Percentiles rank a stretch among this genome's conserved stretches.
Evolutionary conservation across 2,329 filamentous ascomycete genomes (phyloP).

Genomic region (Penicillium decumbens): DNA sequence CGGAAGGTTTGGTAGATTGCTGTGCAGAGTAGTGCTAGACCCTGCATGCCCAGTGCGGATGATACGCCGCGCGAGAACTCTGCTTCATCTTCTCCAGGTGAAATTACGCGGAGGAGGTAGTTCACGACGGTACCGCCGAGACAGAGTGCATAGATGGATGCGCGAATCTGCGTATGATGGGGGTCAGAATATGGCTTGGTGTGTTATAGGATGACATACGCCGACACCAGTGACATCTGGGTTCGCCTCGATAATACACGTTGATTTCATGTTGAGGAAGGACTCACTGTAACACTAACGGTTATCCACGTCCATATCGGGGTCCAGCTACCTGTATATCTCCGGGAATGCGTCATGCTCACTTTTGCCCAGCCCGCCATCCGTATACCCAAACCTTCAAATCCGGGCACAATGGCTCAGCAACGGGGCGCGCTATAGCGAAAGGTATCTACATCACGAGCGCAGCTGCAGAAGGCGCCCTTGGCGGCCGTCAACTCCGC

Average conservation of each 20-base stretch:
- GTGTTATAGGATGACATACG: slow-evolving; percentile 4
- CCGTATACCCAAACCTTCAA: background rate
- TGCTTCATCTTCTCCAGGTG: slow-evolving; percentile 14
- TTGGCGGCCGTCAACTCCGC: background rate
- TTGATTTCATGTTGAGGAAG: slow-evolving; percentile 11
- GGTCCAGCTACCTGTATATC: background rate
- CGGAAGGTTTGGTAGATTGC: slow-evolving; percentile 18
- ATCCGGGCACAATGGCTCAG: slow-evolving; percentile 1
- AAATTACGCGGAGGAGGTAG: slow-evolving; percentile 13
- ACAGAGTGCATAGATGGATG: slow-evolving; percentile 17
- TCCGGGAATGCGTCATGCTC: background rate
- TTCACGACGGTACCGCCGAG: slow-evolving; percentile 15
- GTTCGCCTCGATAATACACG: slow-evolving; percentile 16
- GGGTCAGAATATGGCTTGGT: background rate
- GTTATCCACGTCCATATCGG: background rate
- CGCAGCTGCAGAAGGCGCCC: background rate
- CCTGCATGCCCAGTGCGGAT: slow-evolving; percentile 17
- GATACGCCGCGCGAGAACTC: slow-evolving; percentile 17
- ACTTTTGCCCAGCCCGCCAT: background rate
- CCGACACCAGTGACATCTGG: slow-evolving; percentile 15
- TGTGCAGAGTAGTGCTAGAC: slow-evolving; percentile 18
- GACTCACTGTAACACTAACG: background rate
- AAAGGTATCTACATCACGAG: background rate
- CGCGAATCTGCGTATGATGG: slow-evolving; percentile 10
- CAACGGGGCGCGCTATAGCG: background rate